Conservation (phyloP, 495 filamentous ascomycete species). For the Hypoxylon crocopeplum region DNA sequence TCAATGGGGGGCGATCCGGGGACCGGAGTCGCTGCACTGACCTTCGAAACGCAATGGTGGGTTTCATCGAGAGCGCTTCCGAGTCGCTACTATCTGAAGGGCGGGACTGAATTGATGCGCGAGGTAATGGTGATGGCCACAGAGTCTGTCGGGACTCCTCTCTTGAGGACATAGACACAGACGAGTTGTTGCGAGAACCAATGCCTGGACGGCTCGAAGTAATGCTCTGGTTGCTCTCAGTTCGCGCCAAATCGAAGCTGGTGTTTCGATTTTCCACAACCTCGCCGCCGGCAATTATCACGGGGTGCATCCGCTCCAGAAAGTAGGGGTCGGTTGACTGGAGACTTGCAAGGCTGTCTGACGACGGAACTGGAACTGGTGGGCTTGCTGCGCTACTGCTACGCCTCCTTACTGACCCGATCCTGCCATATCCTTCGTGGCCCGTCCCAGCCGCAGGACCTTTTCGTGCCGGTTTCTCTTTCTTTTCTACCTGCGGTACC, state of each 20-base stretch:
- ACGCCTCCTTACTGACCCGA: slow-evolving; percentile 65
- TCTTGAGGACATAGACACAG: slow-evolving; percentile 49
- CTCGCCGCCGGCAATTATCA: slow-evolving; percentile 82
- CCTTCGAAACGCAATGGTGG: slow-evolving; percentile 58
- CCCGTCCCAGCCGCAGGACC: slow-evolving; percentile 93
- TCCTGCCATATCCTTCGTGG: slow-evolving; percentile 90
- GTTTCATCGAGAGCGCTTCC: slow-evolving; percentile 48
- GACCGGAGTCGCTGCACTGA: slow-evolving; percentile 57
- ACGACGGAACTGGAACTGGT: slow-evolving; percentile 54
- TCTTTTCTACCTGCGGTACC: slow-evolving; percentile 54
- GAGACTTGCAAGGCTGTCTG: slow-evolving; percentile 53
- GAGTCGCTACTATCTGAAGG: slow-evolving; percentile 62
- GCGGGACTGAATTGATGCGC: slow-evolving; percentile 38
- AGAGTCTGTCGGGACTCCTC: slow-evolving; percentile 50
- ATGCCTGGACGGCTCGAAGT: slow-evolving; percentile 56
- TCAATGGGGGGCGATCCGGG: slow-evolving; percentile 45
- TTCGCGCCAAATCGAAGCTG: slow-evolving; percentile 60
- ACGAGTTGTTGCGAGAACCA: slow-evolving; percentile 53
- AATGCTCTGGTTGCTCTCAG: slow-evolving; percentile 69
- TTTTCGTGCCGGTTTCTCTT: slow-evolving; percentile 68
- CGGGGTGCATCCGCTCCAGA: slow-evolving; percentile 80
- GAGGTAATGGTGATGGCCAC: slow-evolving; percentile 61
- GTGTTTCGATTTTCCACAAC: slow-evolving; percentile 64
- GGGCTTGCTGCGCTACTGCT: slow-evolving; percentile 60
- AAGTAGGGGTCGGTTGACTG: slow-evolving; percentile 61